Base-by-base conservation (phyloP, 805 yeast species). In the Wilhelminamyces savonicus region DNA sequence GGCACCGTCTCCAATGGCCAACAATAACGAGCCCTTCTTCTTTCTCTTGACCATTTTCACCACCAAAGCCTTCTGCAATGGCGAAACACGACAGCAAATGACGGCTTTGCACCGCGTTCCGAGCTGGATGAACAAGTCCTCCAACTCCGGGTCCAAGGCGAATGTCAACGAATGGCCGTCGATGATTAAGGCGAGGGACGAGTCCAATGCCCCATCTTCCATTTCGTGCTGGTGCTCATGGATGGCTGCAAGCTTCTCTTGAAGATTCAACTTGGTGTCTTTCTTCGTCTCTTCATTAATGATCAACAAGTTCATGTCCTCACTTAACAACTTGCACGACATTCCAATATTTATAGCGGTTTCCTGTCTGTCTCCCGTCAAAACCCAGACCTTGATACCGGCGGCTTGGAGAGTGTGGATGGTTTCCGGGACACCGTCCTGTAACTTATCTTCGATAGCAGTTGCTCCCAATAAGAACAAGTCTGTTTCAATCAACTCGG, bases 1-100 rank as follows among this genome's bases (percentile, higher is more conserved):
- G 3, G 99, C 99, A 50, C 99, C 99, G 59, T 92, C 99, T 25
- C 99, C 99, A 50, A 92, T 82, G 1, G 98, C 97, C 36, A 92
- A 64, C 24, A 94, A 56, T 24, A 83, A 56, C 2, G 95, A 75
- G 27, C 82, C 78, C 48, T 73, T 71, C 54, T 59, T 60, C 59
- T 85, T 81, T 28, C 84, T 66, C 52, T 92, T 92, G 13, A 90
- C 97, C 73, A 92, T 74, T 49, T 85, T 86, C 15, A 92, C 98
- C 12, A 92, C 98, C 31, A 92, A 62, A 0, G 99, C 98, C 52
- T 92, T 92, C 48, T 92, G 99, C 34, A 92, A 65, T 0, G 99
- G 99, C 1, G 97, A 90, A 1, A 92, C 99, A 52, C 99, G 78
- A 60, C 99, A 92, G 53, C 99, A 92, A 20, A 92, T 82, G 10